Conservation (phyloP, 2,329 filamentous ascomycete species). For the Akanthomyces muscarius region DNA sequence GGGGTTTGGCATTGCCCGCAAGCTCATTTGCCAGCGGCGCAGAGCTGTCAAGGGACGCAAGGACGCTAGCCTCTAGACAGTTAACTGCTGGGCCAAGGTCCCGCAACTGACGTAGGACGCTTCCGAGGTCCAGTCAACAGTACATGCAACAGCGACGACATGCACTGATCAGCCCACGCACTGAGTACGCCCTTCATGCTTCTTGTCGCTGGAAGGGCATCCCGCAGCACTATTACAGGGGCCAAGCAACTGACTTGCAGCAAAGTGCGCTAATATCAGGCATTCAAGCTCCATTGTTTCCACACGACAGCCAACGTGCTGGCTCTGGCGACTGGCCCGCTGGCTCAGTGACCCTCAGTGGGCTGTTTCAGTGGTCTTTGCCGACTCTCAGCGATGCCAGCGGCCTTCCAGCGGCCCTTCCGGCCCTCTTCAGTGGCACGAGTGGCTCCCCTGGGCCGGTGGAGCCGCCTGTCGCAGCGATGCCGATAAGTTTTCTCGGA, state of each 20-base stretch:
- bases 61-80: background rate
- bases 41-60: background rate
- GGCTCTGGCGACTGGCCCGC: no score
- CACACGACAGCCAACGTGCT: background rate
- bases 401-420: constrained; percentile 1
- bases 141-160: background rate
- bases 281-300: background rate
- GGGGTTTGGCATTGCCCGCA: background rate
- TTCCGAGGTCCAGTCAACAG: background rate
- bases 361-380: background rate
- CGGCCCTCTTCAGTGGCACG: background rate
- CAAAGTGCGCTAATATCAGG: background rate
- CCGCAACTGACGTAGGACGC: background rate
- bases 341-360: background rate
- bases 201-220: background rate
- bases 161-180: background rate
- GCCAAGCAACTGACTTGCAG: background rate
- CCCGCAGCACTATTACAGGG: background rate
- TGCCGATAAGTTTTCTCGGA: background rate
- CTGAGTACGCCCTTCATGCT: background rate
- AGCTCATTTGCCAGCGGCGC: background rate
- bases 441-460: background rate
- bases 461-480: background rate
- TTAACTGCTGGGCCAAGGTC: background rate
- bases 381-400: background rate